Base-by-base conservation (phyloP, 2,329 filamentous ascomycete species). In the Drechslera avenae region DNA sequence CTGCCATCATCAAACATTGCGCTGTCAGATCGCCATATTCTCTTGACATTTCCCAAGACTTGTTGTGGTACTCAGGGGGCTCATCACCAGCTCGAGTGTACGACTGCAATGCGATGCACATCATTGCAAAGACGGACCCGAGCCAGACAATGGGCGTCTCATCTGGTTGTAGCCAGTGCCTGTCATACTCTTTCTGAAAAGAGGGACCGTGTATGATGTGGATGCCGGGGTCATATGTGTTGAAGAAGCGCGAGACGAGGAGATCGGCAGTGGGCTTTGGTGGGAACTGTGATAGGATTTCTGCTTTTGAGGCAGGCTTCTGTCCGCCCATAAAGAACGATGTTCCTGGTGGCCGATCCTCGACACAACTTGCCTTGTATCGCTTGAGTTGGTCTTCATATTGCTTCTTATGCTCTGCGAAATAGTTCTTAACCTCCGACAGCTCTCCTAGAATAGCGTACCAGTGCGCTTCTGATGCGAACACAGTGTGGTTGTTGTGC, bases 401-500 rank as follows among this genome's bases (percentile, higher is more conserved):
- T 59, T 97, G 91, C 68, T 94, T 92, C 72, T 94, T 95, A 75
- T 97, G 91, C 30, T 82, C 85, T 14, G 78, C 76, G 66, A 96
- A 97, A 75, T 94, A 97, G 62, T 88, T 92, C 69, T 93, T 96
- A 19, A 99, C 93, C 76, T 99, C 94, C 8, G 90, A 81, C 57
- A 99, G 94, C 82, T 78, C 79, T 43, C 77, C 76, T 19, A 81
- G 56, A 39, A 81, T 80, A 5, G 79, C 77, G 56, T 79, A 80
- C 78, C 79, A 81, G 64, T 81, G 79, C 44, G 78, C 77, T 52
- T 81, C 78, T 0, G 78, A 80, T 10, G 77, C 78, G 53, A 78
- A 81, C 3, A 80, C 63, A 4, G 76, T 72, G 40, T 73, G 74
- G 46, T 78, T 78, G 51, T 78, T 78, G 61, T 80, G 75, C 50